A percentile compares a stretch with the other conserved stretches of the same genome.
phyloP scores from a whole-genome alignment of 345 rosid species.

The Eucalyptus dawsonii region DNA sequence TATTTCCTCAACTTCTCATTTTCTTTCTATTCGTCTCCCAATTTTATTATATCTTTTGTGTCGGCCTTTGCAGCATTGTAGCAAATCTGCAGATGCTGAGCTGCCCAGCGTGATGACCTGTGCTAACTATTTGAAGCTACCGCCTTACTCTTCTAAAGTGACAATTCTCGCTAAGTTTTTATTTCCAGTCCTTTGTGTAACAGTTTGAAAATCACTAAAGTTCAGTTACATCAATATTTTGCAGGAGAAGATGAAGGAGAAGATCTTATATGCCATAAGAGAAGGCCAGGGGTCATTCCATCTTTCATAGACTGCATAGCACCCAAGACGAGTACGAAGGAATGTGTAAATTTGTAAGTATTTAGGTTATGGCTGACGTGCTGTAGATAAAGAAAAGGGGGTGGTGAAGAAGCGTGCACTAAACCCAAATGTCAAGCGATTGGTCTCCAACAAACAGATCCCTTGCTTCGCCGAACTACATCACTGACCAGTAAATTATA shows the following conservation, averaged over 20 bases:
- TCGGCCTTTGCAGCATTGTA: slow-evolving; percentile 41
- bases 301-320: slow-evolving; percentile 44
- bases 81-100: slow-evolving; percentile 58
- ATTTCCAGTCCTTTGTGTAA: background rate
- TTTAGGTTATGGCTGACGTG: background rate
- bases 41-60: background rate
- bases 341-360: slow-evolving; percentile 31
- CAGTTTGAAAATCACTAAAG: background rate
- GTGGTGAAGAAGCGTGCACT: background rate
- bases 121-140: slow-evolving; percentile 92
- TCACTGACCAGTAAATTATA: background rate
- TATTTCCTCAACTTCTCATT: background rate
- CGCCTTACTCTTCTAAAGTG: slow-evolving; percentile 88
- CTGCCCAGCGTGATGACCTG: slow-evolving; percentile 98
- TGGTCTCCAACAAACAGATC: background rate
- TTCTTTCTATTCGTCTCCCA: background rate
- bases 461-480: background rate
- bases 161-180: background rate
- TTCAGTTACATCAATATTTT: background rate
- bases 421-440: background rate
- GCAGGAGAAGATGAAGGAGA: slow-evolving; percentile 95
- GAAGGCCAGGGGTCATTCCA: slow-evolving; percentile 99
- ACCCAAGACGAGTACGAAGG: background rate
- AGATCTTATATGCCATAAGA: slow-evolving; percentile 72
- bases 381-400: background rate